Evolutionary conservation across 2,329 filamentous ascomycete genomes (phyloP).

Genomic region (Pezicula carpinea): DNA sequence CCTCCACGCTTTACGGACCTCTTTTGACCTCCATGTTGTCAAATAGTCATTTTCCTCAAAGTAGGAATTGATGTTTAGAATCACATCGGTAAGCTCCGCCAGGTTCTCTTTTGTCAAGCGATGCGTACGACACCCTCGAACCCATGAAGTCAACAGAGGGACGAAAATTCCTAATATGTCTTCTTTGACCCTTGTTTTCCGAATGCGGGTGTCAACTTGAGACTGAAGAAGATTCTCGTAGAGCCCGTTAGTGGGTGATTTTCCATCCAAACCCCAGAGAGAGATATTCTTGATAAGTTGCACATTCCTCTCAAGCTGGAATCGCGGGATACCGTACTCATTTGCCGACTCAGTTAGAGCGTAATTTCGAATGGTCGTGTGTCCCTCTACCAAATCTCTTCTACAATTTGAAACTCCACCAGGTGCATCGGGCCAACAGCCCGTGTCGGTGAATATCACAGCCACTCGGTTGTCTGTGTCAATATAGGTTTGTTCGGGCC

Average conservation of each 20-base stretch:
- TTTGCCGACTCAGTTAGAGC: conserved; percentile 51
- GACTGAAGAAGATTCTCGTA: conserved; percentile 48
- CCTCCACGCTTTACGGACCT: conserved; percentile 40
- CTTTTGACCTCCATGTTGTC: conserved; percentile 40
- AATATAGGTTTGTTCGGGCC: conserved; percentile 36
- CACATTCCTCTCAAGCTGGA: conserved; percentile 50
- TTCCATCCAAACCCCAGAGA: conserved; percentile 49
- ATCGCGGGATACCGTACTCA: conserved; percentile 49
- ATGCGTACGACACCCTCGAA: conserved; percentile 40
- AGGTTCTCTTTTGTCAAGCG: conserved; percentile 37
- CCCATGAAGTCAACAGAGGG: conserved; percentile 38
- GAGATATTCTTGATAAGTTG: conserved; percentile 49
- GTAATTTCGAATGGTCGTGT: conserved; percentile 48
- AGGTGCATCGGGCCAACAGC: conserved; percentile 46
- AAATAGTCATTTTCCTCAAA: conserved; percentile 44
- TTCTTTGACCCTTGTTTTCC: conserved; percentile 30
- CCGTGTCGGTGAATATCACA: conserved; percentile 45
- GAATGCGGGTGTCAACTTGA: conserved; percentile 37
- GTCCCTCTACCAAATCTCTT: conserved; percentile 49
- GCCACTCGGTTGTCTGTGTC: conserved; percentile 44
- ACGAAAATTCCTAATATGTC: conserved; percentile 42
- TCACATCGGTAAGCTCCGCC: conserved; percentile 37
- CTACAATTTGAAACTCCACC: conserved; percentile 52
- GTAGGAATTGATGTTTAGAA: conserved; percentile 43
- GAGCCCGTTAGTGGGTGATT: conserved; percentile 48